Evolutionary conservation across 164 flowering plant genomes (phyloP), one percentile per base, ranked within the genome.

Genomic region (Vitis rotundifolia): DNA sequence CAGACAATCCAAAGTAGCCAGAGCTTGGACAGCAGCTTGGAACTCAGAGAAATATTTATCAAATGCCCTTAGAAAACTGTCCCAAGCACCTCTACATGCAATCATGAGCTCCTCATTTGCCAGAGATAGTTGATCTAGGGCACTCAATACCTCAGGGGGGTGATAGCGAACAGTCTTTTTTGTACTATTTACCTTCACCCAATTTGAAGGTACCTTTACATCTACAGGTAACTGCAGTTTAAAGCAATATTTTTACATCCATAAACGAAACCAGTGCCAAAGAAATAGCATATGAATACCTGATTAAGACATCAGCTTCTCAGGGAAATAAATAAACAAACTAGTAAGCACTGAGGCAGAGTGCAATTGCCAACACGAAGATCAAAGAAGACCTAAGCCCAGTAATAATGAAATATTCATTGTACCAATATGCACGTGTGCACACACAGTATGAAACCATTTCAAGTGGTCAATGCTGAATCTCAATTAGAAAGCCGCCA

Each of bases 181-280:
- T 9, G 98, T 94, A 72, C 99, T 92, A 63, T 87, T 94, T 67
- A 94, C 83, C 83, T 89, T 94, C 54, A 87, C 81, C 99, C 99
- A 94, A 64, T 83, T 77, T 56, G 77, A 70, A 48, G 99, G 98
- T 55, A 90, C 96, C 80, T 69, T 88, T 61, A 68, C 81, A 80
- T 89, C 83, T 65, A 78, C 53, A 13, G 94, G 85, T 70, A 94
- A 66, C 99, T 94, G 93, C 80, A 78, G 28, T 63, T 59, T 72
- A 61, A 68, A 31, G 48, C 44, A 37, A 47, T 51, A 18, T 60
- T 4, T 19, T 29, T 26, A 31, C 48, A 19, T 47, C 18, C 26
- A 26, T 26, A n/a, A 57, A 61, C 11, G 44, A 47, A n/a, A 51
- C 11, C 14, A 50, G 37, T 29, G 56, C 10, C 49, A 52, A 11